These are phyloP conservation scores for Didymella glomerata DNA, from an alignment of 2,329 filamentous ascomycete genomes.

Conservation along the genomic window DNA sequence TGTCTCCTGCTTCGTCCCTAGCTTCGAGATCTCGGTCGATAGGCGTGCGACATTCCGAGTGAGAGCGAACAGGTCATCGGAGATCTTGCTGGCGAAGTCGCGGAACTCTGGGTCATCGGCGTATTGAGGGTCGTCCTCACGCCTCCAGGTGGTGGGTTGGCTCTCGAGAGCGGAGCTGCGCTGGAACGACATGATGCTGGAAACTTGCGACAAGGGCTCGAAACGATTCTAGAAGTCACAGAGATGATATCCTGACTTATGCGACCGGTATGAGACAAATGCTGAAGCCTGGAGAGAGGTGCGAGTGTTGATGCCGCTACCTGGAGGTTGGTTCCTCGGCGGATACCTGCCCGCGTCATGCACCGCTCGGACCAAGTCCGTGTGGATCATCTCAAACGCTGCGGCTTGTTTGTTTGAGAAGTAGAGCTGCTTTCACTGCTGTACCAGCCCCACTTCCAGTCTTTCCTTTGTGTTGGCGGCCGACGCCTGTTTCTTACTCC, in stretches of 20 bases:
- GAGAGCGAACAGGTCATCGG: slow-evolving; percentile 86
- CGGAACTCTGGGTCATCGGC: slow-evolving; percentile 93
- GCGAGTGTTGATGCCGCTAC: slow-evolving; percentile 29
- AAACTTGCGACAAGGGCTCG: not conserved
- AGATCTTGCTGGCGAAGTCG: slow-evolving; percentile 80
- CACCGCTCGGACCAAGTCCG: slow-evolving; percentile 17
- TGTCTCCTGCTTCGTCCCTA: slow-evolving; percentile 91
- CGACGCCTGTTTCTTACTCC: slow-evolving; percentile 12
- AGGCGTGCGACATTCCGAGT: slow-evolving; percentile 88
- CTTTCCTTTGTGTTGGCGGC: slow-evolving; percentile 19
- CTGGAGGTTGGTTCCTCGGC: slow-evolving; percentile 36
- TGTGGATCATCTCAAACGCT: slow-evolving; percentile 26
- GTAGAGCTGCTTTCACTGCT: slow-evolving; percentile 21
- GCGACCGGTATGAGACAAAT: slow-evolving; percentile 15
- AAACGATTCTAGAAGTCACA: not conserved
- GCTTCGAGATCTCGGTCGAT: slow-evolving; percentile 80
- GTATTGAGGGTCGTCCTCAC: slow-evolving; percentile 77
- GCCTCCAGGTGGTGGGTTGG: slow-evolving; percentile 72
- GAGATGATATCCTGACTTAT: not conserved
- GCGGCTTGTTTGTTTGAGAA: slow-evolving; percentile 41
- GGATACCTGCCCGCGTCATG: slow-evolving; percentile 29
- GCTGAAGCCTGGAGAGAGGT: slow-evolving; percentile 18
- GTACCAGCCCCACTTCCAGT: slow-evolving; percentile 16
- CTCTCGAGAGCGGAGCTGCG: slow-evolving; percentile 85
- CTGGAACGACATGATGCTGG: slow-evolving; percentile 82